phyloP scores from a whole-genome alignment of 257 asterid species.

The Datura wrightii region DNA sequence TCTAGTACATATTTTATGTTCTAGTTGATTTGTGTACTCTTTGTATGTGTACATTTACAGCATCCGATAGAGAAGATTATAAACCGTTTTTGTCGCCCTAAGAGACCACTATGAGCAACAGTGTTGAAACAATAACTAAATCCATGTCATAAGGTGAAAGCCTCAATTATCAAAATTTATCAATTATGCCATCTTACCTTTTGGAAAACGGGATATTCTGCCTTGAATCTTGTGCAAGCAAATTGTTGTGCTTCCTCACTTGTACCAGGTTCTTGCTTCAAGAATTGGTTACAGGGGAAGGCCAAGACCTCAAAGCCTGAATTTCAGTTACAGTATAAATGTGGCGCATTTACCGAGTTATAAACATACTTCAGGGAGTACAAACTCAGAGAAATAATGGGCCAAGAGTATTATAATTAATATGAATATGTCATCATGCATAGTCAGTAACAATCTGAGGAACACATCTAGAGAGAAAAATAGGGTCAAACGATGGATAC shows the following conservation, averaged over 20 bases:
- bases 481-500: neutral
- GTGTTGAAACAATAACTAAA: neutral
- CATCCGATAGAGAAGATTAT: neutral
- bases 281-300: slow-evolving; percentile 90
- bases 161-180: neutral
- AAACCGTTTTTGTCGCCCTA: neutral
- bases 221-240: slow-evolving; percentile 85
- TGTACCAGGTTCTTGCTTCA: slow-evolving; percentile 84
- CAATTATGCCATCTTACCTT: slow-evolving; percentile 51
- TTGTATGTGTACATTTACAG: neutral
- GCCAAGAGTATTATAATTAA: neutral
- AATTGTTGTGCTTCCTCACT: slow-evolving; percentile 78
- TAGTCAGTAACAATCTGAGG: neutral
- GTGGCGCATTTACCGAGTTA: neutral
- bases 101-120: neutral
- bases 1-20: neutral
- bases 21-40: neutral
- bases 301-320: slow-evolving; percentile 86
- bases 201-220: slow-evolving; percentile 85
- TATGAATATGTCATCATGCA: neutral
- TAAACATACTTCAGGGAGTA: neutral
- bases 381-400: neutral
- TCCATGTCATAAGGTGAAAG: neutral
- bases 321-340: slow-evolving; percentile 17
- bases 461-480: neutral